Evolutionary conservation across 495 filamentous ascomycete species (phyloP).

Genomic region (Amphirosellinia nigrospora): DNA sequence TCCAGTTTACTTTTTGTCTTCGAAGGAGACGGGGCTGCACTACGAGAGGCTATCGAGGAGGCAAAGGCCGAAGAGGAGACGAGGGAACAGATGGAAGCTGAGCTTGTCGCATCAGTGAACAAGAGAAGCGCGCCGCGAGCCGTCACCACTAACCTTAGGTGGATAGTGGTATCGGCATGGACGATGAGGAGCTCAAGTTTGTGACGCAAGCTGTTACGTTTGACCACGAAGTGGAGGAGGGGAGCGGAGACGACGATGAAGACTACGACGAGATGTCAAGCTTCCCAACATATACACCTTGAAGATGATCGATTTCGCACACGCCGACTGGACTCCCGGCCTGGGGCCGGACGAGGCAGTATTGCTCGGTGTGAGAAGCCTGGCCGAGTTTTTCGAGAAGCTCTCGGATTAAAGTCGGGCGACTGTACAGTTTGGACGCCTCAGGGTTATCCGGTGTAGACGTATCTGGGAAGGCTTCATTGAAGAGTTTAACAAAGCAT

Average conservation of each 20-base stretch:
- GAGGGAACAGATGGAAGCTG: conserved; percentile 27
- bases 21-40: conserved; percentile 79
- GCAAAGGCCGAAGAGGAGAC: conserved; percentile 44
- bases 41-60: conserved; percentile 69
- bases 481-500: not conserved
- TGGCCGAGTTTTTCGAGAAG: conserved; percentile 72
- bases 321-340: conserved; percentile 86
- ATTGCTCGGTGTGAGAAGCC: conserved; percentile 74
- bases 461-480: not conserved
- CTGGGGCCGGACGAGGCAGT: conserved; percentile 87
- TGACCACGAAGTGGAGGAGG: conserved; percentile 24
- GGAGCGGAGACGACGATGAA: conserved; percentile 53
- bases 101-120: conserved; percentile 38
- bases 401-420: conserved; percentile 46
- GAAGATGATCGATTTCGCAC: conserved; percentile 96
- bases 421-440: not conserved
- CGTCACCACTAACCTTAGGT: conserved; percentile 41
- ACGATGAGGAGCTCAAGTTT: conserved; percentile 42
- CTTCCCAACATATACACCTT: conserved; percentile 76
- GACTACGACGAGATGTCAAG: conserved; percentile 70
- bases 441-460: not conserved
- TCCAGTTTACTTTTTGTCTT: conserved; percentile 89
- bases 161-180: conserved; percentile 53
- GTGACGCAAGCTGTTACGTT: conserved; percentile 30
- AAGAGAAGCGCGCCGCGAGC: conserved; percentile 37